Evolutionary conservation across 2,329 filamentous ascomycete genomes (phyloP), one percentile per base, ranked within the genome.

Genomic region (Macroventuria anomochaeta): DNA sequence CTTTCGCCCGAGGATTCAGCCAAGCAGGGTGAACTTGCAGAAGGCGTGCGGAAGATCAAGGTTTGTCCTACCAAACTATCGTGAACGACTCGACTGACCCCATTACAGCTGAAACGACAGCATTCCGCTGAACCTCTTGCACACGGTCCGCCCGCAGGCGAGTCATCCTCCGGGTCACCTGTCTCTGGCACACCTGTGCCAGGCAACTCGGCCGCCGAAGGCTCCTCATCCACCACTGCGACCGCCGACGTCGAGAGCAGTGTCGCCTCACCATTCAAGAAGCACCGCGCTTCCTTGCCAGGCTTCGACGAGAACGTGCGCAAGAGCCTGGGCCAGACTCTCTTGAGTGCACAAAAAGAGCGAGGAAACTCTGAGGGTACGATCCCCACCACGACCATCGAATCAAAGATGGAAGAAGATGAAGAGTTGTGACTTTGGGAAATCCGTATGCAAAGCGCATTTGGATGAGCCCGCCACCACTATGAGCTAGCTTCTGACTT

Each of bases 11-110:
- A 93, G 59, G 90, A 93, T 69, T 85, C 84, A 46, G 83, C 85
- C 62, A 86, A 86, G 63, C 84, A 88, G 48, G 88, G 88, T 42
- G 90, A 93, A 73, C 80, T 95, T 48, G 88, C 88, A 34, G 90
- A 93, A 58, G 89, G 90, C 40, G 89, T 95, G 43, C 85, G 90
- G 65, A 88, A 91, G 63, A 93, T 95, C 74, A 89, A 87, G 76
- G 90, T 91, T 81, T 69, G 84, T 46, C 13, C 29, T 18, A 17
- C 17, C 3, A 2, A 7, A 12, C 3, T 3, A 25, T 5, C 2
- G 12, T 13, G 17, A 42, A 12, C 12, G 26, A 18, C 7, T 5
- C 15, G 44, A 33, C 59, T 67, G 68, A 74, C 58, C 50, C 50
- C 20, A 4, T 28, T 31, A 66, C 67, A 93, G 90, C 85, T 93